Evolutionary conservation across 805 yeast species (phyloP), one percentile per base, ranked within the genome.

Genomic region (Candida peoriensis): DNA sequence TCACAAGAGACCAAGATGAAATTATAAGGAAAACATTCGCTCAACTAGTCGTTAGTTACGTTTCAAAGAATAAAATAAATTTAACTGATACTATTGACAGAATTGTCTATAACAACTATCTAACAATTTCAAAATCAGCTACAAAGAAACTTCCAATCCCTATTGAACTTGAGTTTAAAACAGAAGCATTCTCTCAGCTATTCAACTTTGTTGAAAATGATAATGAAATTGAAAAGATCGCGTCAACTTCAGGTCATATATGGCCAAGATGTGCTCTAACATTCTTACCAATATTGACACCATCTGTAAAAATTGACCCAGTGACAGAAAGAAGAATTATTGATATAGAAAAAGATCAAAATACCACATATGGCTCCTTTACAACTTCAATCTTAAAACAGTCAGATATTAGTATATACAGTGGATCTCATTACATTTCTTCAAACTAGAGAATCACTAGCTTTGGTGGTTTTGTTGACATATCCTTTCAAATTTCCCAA

Each of bases 221-320:
- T n/a, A 28, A 28, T 6, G 43, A 47, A 12, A 15, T 32, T 8
- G 41, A 42, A 5, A 17, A 14, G 7, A 4, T 50, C 8, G 14
- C 24, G 3, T 51, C 58, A 2, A 24, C 35, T 4, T 29, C 39
- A 11, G 44, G 34, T 6, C 46, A 42, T 17, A 22, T 18, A 20
- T 53, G 55, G 57, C 41, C 50, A 8, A 47, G 55, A 24, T 53
- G 58, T 28, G 24, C 46, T 7, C 24, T 53, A 3, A 50, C 53
- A 2, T 42, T 43, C 20, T 23, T 53, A 13, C 58, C 42, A 14
- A 29, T 38, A 4, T 14, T 38, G 5, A 21, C 38, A 1, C 36
- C 42, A 12, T 25, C 16, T 15, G 13, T 18, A 12, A 28, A 28
- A 28, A 18, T 28, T n/a, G 56, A 52, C 28, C 50, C 50, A 3